Evolutionary conservation across 1,284 basidiomycete genomes (phyloP).

Genomic region (Tilletia caries): DNA sequence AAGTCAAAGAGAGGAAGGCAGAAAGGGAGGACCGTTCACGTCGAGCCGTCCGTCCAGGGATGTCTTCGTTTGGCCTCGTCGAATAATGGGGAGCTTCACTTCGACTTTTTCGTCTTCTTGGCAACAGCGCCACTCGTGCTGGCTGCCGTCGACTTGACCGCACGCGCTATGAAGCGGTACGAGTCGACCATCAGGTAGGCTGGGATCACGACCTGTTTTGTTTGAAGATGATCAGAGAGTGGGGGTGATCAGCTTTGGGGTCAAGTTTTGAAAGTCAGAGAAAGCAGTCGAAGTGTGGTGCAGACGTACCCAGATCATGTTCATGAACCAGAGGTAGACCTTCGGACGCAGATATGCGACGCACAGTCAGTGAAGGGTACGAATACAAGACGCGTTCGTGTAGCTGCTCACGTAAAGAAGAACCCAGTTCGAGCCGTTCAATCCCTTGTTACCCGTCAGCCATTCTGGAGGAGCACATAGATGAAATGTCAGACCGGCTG

Average conservation of each 20-base stretch:
- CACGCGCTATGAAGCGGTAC: slow-evolving; percentile 17
- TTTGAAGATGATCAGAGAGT: neutral
- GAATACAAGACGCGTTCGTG: slow-evolving; percentile 16
- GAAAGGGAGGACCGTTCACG: no score
- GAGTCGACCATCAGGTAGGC: slow-evolving; percentile 28
- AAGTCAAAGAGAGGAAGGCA: no score
- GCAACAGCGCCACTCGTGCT: neutral
- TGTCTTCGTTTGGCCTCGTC: no score
- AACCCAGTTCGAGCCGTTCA: neutral
- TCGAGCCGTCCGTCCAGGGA: no score
- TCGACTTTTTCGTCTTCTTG: neutral
- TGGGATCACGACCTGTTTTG: slow-evolving; percentile 21
- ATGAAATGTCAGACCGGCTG: slow-evolving; percentile 14
- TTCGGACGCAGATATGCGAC: slow-evolving; percentile 15
- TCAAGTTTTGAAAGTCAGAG: neutral
- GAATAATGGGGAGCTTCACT: no score
- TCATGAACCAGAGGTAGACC: slow-evolving; percentile 34
- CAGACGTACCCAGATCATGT: slow-evolving; percentile 29
- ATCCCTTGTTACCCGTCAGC: slow-evolving; percentile 27
- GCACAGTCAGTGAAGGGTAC: neutral
- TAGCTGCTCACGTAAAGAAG: slow-evolving; percentile 16
- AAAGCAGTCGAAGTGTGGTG: neutral
- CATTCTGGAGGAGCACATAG: slow-evolving; percentile 26
- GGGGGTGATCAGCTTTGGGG: neutral
- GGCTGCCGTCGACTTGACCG: neutral